Conservation (phyloP, 2,329 filamentous ascomycete genomes). For the Helminthosporium solani region DNA sequence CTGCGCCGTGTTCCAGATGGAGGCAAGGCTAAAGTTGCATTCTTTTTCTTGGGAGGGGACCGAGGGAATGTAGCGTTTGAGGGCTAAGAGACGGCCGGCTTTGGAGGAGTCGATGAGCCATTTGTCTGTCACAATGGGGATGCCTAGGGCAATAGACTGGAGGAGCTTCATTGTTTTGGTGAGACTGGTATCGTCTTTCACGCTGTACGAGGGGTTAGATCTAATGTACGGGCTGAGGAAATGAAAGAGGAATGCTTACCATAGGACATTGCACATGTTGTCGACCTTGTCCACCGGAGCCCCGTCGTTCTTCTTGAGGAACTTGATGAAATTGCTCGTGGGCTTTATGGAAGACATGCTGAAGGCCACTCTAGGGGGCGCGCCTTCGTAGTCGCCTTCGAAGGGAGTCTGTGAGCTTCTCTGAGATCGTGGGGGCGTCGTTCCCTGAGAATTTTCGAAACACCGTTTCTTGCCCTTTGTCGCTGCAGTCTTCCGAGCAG, state of each 20-base stretch:
- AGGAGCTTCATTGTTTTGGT: constrained; percentile 50
- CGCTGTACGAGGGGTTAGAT: constrained; percentile 30
- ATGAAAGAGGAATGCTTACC: constrained; percentile 20
- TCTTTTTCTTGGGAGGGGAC: constrained; percentile 39
- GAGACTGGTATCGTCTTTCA: constrained; percentile 39
- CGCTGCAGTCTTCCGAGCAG: constrained; percentile 6
- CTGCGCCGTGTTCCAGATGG: constrained; percentile 36
- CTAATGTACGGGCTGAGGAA: neutral
- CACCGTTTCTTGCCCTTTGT: constrained; percentile 11
- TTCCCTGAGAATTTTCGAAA: constrained; percentile 6
- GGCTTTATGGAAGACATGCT: constrained; percentile 35
- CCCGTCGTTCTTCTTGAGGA: constrained; percentile 38
- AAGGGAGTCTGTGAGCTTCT: constrained; percentile 20
- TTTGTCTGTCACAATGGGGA: constrained; percentile 49
- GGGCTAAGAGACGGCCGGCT: constrained; percentile 38
- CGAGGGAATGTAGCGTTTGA: constrained; percentile 36
- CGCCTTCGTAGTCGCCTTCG: constrained; percentile 24
- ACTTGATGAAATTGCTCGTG: constrained; percentile 25
- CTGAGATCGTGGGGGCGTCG: constrained; percentile 18
- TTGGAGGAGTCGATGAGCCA: constrained; percentile 48
- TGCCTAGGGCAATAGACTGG: constrained; percentile 45
- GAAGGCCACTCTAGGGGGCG: constrained; percentile 31
- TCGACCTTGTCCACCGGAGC: constrained; percentile 32
- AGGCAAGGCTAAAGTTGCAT: constrained; percentile 41
- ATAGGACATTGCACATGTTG: constrained; percentile 34